Conservation (phyloP, 352 stramenopile genomes). For the Phytophthora meadii region DNA sequence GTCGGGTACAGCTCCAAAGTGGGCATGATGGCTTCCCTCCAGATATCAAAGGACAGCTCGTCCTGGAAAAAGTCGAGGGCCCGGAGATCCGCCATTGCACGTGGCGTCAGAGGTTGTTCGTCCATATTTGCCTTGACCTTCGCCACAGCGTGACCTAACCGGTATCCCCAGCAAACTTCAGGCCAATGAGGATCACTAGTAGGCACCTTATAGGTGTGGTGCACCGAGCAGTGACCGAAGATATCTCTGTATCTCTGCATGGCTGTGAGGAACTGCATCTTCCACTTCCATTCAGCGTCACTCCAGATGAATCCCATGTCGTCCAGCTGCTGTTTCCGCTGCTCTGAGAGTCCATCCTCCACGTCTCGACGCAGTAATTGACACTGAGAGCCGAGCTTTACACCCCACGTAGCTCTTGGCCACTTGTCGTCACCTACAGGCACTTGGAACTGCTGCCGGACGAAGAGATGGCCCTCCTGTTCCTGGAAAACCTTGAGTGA, state of each 20-base stretch:
- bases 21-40: slow-evolving; percentile 47
- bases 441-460: slow-evolving; percentile 91
- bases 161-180: slow-evolving; percentile 76
- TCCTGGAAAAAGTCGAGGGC: slow-evolving; percentile 54
- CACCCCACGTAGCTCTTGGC: slow-evolving; percentile 86
- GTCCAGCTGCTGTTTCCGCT: slow-evolving; percentile 57
- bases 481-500: slow-evolving; percentile 85
- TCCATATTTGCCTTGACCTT: slow-evolving; percentile 40
- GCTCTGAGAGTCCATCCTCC: slow-evolving; percentile 15
- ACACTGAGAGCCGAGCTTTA: slow-evolving; percentile 91
- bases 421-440: slow-evolving; percentile 73
- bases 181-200: slow-evolving; percentile 77
- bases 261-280: slow-evolving; percentile 65
- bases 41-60: slow-evolving; percentile 34
- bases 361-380: slow-evolving; percentile 83
- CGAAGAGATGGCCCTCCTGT: slow-evolving; percentile 91
- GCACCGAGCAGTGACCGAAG: slow-evolving; percentile 89
- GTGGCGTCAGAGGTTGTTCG: slow-evolving; percentile 42
- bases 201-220: slow-evolving; percentile 90
- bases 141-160: slow-evolving; percentile 73
- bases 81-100: slow-evolving; percentile 41
- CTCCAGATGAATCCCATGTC: slow-evolving; percentile 77
- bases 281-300: slow-evolving; percentile 73
- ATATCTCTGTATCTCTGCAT: slow-evolving; percentile 80
- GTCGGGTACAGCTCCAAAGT: slow-evolving; percentile 47